Evolutionary conservation across 768 basidiomycete species (phyloP).

Genomic region (Auriscalpium microsporum): DNA sequence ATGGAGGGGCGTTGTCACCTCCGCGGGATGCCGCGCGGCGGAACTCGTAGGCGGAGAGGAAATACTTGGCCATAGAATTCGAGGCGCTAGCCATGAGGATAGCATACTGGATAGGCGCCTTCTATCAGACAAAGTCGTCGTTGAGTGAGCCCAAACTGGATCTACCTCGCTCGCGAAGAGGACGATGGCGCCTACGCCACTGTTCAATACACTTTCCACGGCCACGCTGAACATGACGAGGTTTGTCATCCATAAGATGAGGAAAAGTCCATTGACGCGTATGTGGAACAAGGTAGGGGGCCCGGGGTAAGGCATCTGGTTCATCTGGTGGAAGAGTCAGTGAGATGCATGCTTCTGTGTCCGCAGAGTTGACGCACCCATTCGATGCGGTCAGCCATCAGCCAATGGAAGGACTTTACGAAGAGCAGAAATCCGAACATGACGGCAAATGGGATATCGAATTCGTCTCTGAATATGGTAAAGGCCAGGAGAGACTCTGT

Average conservation of each 20-base stretch:
- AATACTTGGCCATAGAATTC: slow-evolving; percentile 76
- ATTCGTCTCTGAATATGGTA: slow-evolving; percentile 95
- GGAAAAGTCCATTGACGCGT: slow-evolving; percentile 67
- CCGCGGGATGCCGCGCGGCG: slow-evolving; percentile 69
- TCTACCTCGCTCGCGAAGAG: slow-evolving; percentile 90
- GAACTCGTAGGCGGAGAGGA: slow-evolving; percentile 73
- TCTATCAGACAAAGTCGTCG: slow-evolving; percentile 11
- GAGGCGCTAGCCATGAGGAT: slow-evolving; percentile 77
- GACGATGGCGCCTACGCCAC: slow-evolving; percentile 86
- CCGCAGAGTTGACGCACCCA: slow-evolving; percentile 51
- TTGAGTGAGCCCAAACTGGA: slow-evolving; percentile 6
- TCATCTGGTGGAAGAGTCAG: slow-evolving; percentile 60
- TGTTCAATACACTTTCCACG: slow-evolving; percentile 67
- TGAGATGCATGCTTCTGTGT: not conserved
- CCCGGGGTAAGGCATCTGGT: slow-evolving; percentile 85
- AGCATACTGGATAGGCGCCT: slow-evolving; percentile 52
- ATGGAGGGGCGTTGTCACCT: slow-evolving; percentile 79
- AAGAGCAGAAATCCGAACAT: slow-evolving; percentile 95
- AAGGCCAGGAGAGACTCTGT: slow-evolving; percentile 94
- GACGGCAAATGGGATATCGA: slow-evolving; percentile 83
- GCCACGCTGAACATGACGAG: slow-evolving; percentile 71
- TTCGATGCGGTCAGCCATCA: slow-evolving; percentile 91
- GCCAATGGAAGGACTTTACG: slow-evolving; percentile 97
- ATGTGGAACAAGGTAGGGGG: slow-evolving; percentile 79
- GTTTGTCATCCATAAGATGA: slow-evolving; percentile 69